A percentile compares a stretch with the other conserved stretches of the same genome.
phyloP scores from a whole-genome alignment of 441 rosid species.

The Adansonia grandidieri region DNA sequence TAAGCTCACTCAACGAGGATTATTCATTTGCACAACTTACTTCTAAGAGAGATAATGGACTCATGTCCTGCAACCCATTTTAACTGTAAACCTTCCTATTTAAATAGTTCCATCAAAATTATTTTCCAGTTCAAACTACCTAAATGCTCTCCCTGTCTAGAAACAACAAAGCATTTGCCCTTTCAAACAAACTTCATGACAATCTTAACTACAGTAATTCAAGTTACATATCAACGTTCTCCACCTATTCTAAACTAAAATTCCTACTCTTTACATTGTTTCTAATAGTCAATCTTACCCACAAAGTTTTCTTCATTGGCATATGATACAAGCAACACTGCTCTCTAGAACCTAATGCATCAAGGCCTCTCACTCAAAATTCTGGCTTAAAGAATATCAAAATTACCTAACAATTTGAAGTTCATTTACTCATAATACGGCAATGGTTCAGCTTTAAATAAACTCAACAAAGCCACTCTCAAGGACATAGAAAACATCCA shows the following conservation, averaged over 20 bases:
- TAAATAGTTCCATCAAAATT: background rate
- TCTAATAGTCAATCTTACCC: background rate
- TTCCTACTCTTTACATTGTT: background rate
- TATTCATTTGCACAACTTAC: background rate
- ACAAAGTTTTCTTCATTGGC: background rate
- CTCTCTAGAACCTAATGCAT: background rate
- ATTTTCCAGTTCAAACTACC: background rate
- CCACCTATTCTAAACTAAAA: background rate
- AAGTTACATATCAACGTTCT: background rate
- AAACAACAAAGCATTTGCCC: background rate
- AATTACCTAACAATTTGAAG: background rate
- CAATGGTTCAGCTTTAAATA: background rate
- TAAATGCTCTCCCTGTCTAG: background rate
- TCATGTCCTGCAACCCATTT: background rate
- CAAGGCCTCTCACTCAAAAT: background rate
- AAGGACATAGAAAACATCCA: background rate
- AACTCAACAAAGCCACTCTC: background rate
- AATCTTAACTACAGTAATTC: background rate
- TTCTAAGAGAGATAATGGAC: background rate
- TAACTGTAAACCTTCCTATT: background rate
- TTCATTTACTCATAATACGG: background rate
- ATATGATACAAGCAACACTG: background rate
- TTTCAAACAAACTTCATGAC: background rate
- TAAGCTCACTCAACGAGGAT: background rate
- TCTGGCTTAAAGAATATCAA: background rate